Evolutionary conservation across 1,284 basidiomycete species (phyloP).

Genomic region (Microstroma glucosiphilum): DNA sequence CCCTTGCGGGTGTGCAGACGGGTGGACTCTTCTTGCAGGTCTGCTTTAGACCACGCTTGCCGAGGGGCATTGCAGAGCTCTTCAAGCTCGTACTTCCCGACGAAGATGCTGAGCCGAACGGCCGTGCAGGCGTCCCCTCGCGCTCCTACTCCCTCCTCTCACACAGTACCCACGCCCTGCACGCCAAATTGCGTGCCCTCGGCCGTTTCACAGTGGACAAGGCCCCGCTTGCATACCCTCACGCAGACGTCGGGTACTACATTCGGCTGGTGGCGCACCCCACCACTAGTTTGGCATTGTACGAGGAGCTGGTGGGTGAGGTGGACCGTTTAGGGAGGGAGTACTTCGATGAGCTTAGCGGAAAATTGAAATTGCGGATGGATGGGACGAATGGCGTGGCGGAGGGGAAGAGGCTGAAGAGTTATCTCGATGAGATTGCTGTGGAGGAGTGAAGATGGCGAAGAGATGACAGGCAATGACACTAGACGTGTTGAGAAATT

Average conservation of each 20-base stretch:
- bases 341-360: conserved; percentile 12
- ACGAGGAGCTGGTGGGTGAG: conserved; percentile 27
- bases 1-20: conserved; percentile 19
- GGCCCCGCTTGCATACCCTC: not conserved
- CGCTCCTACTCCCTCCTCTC: conserved; percentile 36
- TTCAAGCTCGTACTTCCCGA: not conserved
- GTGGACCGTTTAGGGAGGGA: conserved; percentile 25
- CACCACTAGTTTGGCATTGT: conserved; percentile 23
- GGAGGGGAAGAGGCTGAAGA: not conserved
- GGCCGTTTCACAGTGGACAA: conserved; percentile 1
- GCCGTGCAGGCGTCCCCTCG: conserved; percentile 21
- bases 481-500: too few relatives aligned
- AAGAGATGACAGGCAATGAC: too few relatives aligned
- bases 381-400: not conserved
- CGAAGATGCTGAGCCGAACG: conserved; percentile 17
- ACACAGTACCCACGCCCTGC: conserved; percentile 25
- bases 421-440: not conserved
- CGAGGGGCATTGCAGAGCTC: not conserved
- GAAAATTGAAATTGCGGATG: not conserved
- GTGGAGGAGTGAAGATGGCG: too few relatives aligned
- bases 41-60: conserved; percentile 33
- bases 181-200: conserved; percentile 24
- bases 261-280: conserved; percentile 40
- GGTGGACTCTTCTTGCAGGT: conserved; percentile 41
- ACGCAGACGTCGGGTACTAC: not conserved